Evolutionary conservation across 306 rosid genomes (phyloP).

Genomic region (Pueraria montana): DNA sequence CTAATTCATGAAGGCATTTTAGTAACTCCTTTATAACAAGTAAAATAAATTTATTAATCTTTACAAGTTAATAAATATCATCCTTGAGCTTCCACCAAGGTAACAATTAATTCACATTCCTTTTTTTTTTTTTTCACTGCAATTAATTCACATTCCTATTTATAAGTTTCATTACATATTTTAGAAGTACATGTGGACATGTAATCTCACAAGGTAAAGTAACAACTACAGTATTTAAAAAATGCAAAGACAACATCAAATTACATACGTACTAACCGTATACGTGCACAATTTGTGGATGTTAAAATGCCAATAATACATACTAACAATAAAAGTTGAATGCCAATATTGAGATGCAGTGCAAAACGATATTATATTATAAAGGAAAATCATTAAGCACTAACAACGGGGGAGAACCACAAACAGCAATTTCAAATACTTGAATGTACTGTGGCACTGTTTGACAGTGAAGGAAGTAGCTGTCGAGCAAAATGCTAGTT

Average conservation of each 20-base stretch:
- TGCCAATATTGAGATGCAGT: neutral
- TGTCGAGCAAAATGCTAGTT: neutral
- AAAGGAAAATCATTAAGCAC: neutral
- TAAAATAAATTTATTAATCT: no score
- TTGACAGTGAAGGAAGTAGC: neutral
- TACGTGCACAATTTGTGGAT: neutral
- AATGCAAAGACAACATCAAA: neutral
- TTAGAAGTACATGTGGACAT: no score
- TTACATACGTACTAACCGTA: neutral
- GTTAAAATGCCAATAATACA: neutral
- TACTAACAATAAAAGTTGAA: neutral
- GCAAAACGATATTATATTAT: neutral
- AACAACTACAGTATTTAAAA: no score
- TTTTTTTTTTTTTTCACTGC: no score
- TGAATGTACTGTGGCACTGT: neutral
- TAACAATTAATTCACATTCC: no score
- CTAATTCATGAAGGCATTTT: neutral
- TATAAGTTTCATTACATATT: no score
- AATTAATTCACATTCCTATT: no score
- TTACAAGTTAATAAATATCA: no score
- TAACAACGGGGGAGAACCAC: neutral
- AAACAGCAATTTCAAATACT: neutral
- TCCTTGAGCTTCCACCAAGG: no score
- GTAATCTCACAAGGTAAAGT: no score
- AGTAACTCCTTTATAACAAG: neutral